A percentile compares a stretch with the other conserved stretches of the same genome.
These are phyloP conservation scores for Capniomyces stellatus DNA, from an alignment of 371 early-diverging fungal genomes.

Conservation along the genomic window DNA sequence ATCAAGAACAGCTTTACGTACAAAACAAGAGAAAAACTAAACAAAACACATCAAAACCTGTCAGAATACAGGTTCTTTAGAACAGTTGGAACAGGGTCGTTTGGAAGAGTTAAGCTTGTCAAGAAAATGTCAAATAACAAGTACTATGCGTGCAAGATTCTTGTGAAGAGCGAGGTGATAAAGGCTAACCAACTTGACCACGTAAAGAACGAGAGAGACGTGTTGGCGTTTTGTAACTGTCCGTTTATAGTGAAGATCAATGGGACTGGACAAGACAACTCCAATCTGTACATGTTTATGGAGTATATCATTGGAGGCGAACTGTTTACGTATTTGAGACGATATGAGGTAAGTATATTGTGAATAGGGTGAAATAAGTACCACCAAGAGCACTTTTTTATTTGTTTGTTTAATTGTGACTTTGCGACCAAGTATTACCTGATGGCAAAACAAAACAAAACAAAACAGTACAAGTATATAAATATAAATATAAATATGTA, in stretches of 20 bases:
- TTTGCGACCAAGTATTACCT: too few relatives aligned
- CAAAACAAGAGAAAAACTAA: too few relatives aligned
- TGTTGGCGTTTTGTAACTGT: conserved; percentile 69
- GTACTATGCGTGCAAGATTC: conserved; percentile 94
- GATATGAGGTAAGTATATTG: conserved; percentile 14
- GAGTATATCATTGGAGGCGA: conserved; percentile 94
- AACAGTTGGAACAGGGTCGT: conserved; percentile 93
- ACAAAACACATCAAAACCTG: too few relatives aligned
- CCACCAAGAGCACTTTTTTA: too few relatives aligned
- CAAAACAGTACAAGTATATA: too few relatives aligned
- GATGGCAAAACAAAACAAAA: too few relatives aligned
- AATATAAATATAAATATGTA: too few relatives aligned
- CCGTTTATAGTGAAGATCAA: conserved; percentile 90
- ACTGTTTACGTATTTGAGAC: conserved; percentile 63
- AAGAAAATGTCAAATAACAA: conserved; percentile 44
- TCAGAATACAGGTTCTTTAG: too few relatives aligned
- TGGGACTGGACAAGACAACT: conserved; percentile 74
- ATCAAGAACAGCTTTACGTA: too few relatives aligned
- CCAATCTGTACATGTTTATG: conserved; percentile 74
- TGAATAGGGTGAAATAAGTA: too few relatives aligned
- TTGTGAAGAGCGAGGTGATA: conserved; percentile 87
- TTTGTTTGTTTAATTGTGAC: too few relatives aligned
- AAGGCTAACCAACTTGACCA: conserved; percentile 94
- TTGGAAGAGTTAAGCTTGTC: conserved; percentile 94
- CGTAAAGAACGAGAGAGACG: conserved; percentile 88